phyloP scores from a whole-genome alignment of 495 filamentous ascomycete genomes.

The Cudoniella acicularis region DNA sequence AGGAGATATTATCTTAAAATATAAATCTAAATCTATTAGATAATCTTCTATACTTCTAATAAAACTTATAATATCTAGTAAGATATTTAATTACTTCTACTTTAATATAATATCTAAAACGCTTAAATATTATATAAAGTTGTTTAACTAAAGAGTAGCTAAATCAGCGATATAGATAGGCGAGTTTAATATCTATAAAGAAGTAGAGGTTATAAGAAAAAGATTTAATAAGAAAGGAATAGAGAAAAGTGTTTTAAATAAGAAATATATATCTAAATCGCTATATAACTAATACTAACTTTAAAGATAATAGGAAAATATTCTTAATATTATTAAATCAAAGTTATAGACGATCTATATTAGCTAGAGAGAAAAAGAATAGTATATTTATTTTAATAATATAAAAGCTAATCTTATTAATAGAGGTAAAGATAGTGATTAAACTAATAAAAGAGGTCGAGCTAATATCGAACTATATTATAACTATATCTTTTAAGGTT shows the following conservation, averaged over 20 bases:
- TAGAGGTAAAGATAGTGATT: not conserved
- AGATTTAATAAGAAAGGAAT: not conserved
- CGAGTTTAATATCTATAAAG: not conserved
- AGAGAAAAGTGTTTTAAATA: not conserved
- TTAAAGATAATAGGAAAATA: not conserved
- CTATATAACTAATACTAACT: not conserved
- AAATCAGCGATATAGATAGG: not conserved
- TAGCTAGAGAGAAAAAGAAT: not conserved
- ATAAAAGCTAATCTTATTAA: not conserved
- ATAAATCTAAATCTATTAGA: not conserved
- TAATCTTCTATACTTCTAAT: not conserved
- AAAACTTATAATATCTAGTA: not conserved
- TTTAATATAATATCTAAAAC: not conserved
- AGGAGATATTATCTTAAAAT: not conserved
- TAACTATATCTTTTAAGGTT: not conserved
- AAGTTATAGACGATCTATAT: not conserved
- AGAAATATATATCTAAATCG: not conserved
- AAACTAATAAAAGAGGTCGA: not conserved
- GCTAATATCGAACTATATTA: not conserved
- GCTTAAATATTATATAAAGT: not conserved
- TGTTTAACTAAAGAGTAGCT: not conserved
- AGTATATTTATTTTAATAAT: not conserved
- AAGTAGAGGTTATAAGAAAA: not conserved
- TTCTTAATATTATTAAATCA: not conserved
- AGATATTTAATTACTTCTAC: not conserved